These are phyloP conservation scores for Tilletia setariae DNA, from an alignment of 1,284 basidiomycete genomes.

Conservation along the genomic window DNA sequence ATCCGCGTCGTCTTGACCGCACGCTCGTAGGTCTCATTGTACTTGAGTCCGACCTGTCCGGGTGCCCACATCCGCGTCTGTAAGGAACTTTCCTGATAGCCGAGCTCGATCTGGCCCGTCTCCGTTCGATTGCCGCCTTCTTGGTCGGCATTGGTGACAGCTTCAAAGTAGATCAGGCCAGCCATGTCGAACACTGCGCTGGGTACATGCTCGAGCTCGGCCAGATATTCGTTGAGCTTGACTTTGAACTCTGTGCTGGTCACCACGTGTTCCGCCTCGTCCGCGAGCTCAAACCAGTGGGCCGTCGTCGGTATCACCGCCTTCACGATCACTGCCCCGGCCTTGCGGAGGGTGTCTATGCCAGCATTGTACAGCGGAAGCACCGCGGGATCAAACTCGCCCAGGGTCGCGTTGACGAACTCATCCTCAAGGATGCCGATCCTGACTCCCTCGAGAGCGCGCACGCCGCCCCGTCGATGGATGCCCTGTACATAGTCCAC, in stretches of 20 bases:
- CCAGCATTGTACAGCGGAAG: conserved; percentile 15
- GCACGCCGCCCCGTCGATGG: conserved; percentile 14
- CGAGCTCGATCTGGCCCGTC: not conserved
- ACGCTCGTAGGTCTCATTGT: conserved; percentile 6
- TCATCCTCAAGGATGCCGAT: conserved; percentile 22
- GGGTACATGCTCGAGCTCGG: conserved; percentile 12
- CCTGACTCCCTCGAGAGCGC: conserved; percentile 18
- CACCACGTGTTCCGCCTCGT: conserved; percentile 8
- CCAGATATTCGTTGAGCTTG: conserved; percentile 7
- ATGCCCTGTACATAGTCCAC: conserved; percentile 23
- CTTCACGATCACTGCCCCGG: conserved; percentile 6
- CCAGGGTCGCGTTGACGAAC: conserved; percentile 25
- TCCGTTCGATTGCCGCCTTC: conserved; percentile 6
- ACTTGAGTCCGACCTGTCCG: not conserved
- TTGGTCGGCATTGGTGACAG: not conserved
- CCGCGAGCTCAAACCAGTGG: conserved; percentile 11
- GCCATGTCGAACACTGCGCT: conserved; percentile 13
- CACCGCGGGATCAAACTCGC: conserved; percentile 23
- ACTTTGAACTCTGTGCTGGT: conserved; percentile 10
- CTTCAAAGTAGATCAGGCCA: conserved; percentile 7
- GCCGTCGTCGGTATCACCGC: conserved; percentile 10
- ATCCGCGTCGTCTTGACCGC: conserved; percentile 1
- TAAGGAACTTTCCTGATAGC: not conserved
- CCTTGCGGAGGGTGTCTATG: conserved; percentile 21
- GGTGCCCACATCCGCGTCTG: conserved; percentile 12